phyloP scores from a whole-genome alignment of 2,329 filamentous ascomycete genomes.

The Sclerotinia minor region DNA sequence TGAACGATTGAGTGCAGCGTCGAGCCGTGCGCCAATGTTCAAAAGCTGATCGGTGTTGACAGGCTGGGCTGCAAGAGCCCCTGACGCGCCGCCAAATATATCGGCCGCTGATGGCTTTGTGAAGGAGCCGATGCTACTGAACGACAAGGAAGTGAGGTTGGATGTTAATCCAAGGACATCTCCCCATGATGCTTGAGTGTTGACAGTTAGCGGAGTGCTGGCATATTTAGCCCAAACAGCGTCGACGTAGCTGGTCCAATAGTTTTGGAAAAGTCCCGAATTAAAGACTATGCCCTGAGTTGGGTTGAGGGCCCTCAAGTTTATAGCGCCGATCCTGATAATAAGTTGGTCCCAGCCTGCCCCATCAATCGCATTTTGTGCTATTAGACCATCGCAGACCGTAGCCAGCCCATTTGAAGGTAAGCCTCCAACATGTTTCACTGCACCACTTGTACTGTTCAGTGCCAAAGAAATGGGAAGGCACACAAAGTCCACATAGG shows the following conservation, averaged over 20 bases:
- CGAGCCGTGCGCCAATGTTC: conserved; percentile 70
- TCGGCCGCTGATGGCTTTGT: conserved; percentile 57
- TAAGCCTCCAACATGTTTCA: conserved; percentile 57
- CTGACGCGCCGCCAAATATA: conserved; percentile 65
- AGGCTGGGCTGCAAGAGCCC: conserved; percentile 52
- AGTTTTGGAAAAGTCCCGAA: conserved; percentile 45
- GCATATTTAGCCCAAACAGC: conserved; percentile 47
- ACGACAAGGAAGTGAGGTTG: conserved; percentile 40
- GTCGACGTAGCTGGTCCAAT: conserved; percentile 49
- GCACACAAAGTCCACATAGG: conserved; percentile 72
- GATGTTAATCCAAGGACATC: conserved; percentile 48
- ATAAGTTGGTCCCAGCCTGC: conserved; percentile 60
- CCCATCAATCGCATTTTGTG: conserved; percentile 57
- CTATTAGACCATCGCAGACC: conserved; percentile 54
- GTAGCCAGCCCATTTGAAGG: conserved; percentile 53
- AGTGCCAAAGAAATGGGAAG: conserved; percentile 59
- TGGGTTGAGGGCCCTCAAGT: conserved; percentile 48
- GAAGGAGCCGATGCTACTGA: conserved; percentile 52
- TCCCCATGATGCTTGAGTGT: conserved; percentile 65
- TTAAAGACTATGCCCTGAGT: conserved; percentile 44
- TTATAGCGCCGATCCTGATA: conserved; percentile 34
- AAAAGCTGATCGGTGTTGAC: conserved; percentile 46
- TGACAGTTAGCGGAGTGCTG: conserved; percentile 52
- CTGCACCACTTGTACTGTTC: conserved; percentile 44
- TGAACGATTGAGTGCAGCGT: conserved; percentile 73